Percentiles rank a stretch among this genome's conserved stretches.
These are phyloP conservation scores for Daldinia decipiens DNA, from an alignment of 495 filamentous ascomycete genomes.

Conservation along the genomic window DNA sequence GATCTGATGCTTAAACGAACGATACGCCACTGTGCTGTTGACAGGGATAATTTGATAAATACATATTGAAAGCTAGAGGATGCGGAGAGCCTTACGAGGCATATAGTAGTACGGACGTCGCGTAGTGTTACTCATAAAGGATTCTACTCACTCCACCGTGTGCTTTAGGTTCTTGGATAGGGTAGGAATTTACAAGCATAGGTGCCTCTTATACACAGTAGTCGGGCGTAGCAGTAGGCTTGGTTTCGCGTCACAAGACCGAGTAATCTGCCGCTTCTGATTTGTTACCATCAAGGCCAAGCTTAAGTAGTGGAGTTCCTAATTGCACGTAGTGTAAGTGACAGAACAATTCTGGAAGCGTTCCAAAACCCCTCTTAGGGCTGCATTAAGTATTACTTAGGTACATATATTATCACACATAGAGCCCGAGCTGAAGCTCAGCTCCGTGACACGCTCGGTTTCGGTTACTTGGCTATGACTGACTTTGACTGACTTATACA, in stretches of 20 bases:
- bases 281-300: background rate
- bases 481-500: no score
- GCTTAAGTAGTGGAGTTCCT: conserved; percentile 1
- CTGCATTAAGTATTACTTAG: background rate
- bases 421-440: conserved; percentile 18
- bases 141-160: background rate
- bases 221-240: conserved; percentile 5
- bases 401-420: no score
- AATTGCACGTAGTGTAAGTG: background rate
- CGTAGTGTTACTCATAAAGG: background rate
- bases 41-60: conserved; percentile 5
- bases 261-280: background rate
- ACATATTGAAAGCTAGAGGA: background rate
- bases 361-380: conserved; percentile 9
- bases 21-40: background rate
- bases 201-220: background rate
- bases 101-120: background rate
- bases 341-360: conserved; percentile 25
- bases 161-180: background rate
- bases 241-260: conserved; percentile 13
- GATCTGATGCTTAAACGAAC: conserved; percentile 6
- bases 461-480: background rate
- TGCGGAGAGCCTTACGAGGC: background rate
- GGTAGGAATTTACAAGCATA: background rate
- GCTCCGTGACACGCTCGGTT: background rate